Conservation (phyloP, 306 rosid genomes). For the Malus asiatica region DNA sequence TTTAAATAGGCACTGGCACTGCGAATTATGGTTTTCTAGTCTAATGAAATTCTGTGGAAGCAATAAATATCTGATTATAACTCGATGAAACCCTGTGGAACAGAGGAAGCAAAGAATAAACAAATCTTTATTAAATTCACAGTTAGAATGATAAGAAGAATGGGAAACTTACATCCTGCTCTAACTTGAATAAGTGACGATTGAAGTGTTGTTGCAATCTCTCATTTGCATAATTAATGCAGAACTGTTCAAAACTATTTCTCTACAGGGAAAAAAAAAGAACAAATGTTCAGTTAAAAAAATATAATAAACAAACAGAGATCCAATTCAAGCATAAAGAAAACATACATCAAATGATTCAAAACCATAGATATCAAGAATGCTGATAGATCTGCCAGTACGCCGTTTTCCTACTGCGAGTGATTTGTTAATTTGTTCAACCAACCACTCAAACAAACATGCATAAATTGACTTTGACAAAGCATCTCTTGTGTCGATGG, state of each 20-base stretch:
- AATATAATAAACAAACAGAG: background rate
- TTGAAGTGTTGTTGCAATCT: conserved; percentile 96
- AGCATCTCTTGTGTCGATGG: conserved; percentile 93
- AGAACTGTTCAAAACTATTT: conserved; percentile 97
- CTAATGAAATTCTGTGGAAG: background rate
- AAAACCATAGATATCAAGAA: conserved; percentile 97
- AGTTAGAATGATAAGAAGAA: conserved; percentile 1
- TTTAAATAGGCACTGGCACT: background rate
- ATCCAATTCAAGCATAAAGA: conserved; percentile 6
- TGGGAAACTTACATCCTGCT: conserved; percentile 75
- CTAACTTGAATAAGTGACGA: conserved; percentile 95
- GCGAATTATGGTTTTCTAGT: background rate
- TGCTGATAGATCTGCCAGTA: conserved; percentile 97
- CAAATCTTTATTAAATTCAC: background rate
- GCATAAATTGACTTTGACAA: conserved; percentile 95
- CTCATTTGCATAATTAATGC: conserved; percentile 98
- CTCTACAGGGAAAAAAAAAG: conserved; percentile 39
- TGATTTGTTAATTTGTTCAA: conserved; percentile 93
- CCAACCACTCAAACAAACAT: conserved; percentile 91
- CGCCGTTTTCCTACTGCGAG: conserved; percentile 95
- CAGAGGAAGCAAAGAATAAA: background rate
- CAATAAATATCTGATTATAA: background rate
- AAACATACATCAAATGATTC: conserved; percentile 91
- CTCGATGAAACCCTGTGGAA: background rate
- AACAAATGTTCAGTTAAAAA: background rate